Evolutionary conservation across 306 rosid species (phyloP).

Genomic region (Cicer pinnatifidum): DNA sequence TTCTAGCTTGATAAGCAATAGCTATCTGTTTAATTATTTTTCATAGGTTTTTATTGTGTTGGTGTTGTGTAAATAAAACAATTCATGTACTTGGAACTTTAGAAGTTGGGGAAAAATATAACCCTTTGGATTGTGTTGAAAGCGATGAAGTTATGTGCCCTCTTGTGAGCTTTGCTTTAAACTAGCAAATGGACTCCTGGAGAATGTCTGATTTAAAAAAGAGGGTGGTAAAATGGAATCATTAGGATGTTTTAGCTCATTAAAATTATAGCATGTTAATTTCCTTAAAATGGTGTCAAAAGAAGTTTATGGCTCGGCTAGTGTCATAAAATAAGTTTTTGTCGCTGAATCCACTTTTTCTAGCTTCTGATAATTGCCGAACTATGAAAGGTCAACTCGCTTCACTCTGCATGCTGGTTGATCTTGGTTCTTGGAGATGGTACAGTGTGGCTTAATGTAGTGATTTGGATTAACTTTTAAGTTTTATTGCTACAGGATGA

Average conservation of each 20-base stretch:
- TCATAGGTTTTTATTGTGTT: slow-evolving; percentile 26
- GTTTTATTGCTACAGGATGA: slow-evolving; percentile 65
- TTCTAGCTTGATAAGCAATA: background rate
- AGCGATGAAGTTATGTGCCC: slow-evolving; percentile 2
- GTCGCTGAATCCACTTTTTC: background rate
- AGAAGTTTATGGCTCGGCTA: background rate
- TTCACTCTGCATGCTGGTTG: slow-evolving; percentile 29
- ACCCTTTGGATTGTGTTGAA: background rate
- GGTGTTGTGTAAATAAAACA: background rate
- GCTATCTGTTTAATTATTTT: slow-evolving; percentile 9
- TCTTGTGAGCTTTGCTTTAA: slow-evolving; percentile 8
- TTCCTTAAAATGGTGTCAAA: background rate
- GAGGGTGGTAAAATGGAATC: too few relatives aligned
- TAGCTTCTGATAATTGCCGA: slow-evolving; percentile 6
- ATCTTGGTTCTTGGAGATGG: slow-evolving; percentile 33
- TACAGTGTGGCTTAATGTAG: slow-evolving; percentile 9
- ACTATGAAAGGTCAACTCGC: background rate
- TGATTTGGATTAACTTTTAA: slow-evolving; percentile 17
- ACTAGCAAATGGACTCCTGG: background rate
- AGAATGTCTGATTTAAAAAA: background rate
- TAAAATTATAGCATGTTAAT: background rate
- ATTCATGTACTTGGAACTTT: background rate
- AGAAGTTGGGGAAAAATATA: background rate
- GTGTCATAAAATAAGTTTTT: slow-evolving; percentile 7
- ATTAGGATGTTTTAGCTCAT: background rate